These are phyloP conservation scores for Quercus lobata DNA, from an alignment of 331 rosid genomes.

Conservation along the genomic window DNA sequence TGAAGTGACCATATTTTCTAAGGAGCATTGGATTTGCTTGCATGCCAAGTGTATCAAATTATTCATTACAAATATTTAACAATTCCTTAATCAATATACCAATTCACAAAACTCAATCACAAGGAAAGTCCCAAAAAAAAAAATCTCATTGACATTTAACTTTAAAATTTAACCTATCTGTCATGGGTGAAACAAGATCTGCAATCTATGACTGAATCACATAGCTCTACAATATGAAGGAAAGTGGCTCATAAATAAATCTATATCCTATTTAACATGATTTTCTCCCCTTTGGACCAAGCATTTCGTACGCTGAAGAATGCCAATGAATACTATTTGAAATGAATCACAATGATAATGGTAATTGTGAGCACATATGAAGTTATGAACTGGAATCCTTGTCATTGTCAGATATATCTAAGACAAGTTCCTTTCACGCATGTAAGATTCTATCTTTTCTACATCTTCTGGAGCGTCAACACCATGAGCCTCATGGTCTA, in stretches of 20 bases:
- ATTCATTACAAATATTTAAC: too few species aligned
- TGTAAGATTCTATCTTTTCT: constrained; percentile 70
- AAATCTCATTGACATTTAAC: neutral
- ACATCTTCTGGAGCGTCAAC: constrained; percentile 93
- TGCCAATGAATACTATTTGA: neutral
- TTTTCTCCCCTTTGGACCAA: too few species aligned
- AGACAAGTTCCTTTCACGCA: constrained; percentile 65
- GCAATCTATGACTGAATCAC: too few species aligned
- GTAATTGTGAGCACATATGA: too few species aligned
- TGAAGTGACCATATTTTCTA: too few species aligned
- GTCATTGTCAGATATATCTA: constrained; percentile 21
- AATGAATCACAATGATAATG: too few species aligned
- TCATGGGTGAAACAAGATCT: too few species aligned
- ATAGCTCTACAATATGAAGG: too few species aligned
- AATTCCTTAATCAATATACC: neutral
- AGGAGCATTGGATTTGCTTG: too few species aligned
- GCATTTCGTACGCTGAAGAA: neutral
- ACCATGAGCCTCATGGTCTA: constrained; percentile 93
- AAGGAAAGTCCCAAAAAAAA: neutral
- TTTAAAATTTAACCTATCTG: neutral
- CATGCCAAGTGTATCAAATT: too few species aligned
- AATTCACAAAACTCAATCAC: neutral
- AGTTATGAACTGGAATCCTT: neutral
- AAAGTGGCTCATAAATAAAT: too few species aligned
- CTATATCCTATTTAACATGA: too few species aligned